phyloP scores from a whole-genome alignment of 441 rosid species.

The Hura crepitans region DNA sequence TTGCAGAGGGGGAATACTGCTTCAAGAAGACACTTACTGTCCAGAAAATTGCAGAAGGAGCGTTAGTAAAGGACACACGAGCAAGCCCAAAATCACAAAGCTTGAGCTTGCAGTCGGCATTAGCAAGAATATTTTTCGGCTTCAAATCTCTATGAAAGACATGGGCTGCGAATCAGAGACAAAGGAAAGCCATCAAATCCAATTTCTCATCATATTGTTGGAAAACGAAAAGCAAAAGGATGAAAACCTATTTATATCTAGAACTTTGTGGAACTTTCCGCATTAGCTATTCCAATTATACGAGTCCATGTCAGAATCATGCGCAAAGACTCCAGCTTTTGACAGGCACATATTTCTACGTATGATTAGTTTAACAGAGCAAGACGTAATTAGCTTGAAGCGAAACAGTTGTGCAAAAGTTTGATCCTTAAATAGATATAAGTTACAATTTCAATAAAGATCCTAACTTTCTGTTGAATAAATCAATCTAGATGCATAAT shows the following conservation, averaged over 20 bases:
- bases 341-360: background rate
- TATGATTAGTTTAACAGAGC: background rate
- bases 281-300: background rate
- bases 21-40: slow-evolving; percentile 59
- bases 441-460: background rate
- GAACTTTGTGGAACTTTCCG: background rate
- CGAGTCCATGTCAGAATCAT: background rate
- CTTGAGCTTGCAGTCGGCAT: slow-evolving; percentile 95
- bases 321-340: background rate
- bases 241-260: too few species aligned
- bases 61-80: slow-evolving; percentile 85
- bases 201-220: background rate
- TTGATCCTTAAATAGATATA: background rate
- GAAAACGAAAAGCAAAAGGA: background rate
- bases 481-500: background rate
- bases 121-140: slow-evolving; percentile 93
- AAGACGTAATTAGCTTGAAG: background rate
- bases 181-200: slow-evolving; percentile 12
- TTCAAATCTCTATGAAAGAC: slow-evolving; percentile 94
- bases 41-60: slow-evolving; percentile 98
- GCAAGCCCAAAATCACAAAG: slow-evolving; percentile 99
- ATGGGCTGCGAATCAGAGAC: slow-evolving; percentile 52
- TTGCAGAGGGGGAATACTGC: slow-evolving; percentile 17
- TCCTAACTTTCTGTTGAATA: background rate
- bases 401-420: background rate